phyloP scores from a whole-genome alignment of 2,329 filamentous ascomycete species.

The Botrytis elliptica region DNA sequence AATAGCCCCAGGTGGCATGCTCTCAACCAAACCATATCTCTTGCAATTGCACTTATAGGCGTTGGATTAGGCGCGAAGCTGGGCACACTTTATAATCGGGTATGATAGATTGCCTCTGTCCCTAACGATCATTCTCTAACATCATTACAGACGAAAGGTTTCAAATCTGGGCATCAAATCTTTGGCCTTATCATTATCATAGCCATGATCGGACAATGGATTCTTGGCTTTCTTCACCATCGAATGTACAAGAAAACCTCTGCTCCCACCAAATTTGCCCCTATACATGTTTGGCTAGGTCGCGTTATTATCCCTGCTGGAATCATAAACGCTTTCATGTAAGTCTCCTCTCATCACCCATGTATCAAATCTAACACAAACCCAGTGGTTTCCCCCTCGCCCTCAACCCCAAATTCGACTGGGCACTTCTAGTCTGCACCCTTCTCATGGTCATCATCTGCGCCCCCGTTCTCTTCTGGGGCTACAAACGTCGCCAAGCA shows the following conservation, averaged over 20 bases:
- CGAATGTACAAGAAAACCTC: conserved; percentile 51
- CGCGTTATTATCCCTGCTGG: conserved; percentile 53
- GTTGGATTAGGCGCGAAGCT: conserved; percentile 52
- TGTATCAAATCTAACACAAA: conserved; percentile 1
- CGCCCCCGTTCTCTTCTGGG: conserved; percentile 34
- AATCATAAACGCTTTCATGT: conserved; percentile 57
- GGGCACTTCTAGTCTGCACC: conserved; percentile 49
- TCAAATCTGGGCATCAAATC: conserved; percentile 56
- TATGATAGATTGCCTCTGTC: conserved; percentile 41
- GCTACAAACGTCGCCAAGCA: conserved; percentile 5
- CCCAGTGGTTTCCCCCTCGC: conserved; percentile 58
- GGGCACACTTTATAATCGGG: conserved; percentile 53
- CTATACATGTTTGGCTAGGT: conserved; percentile 58
- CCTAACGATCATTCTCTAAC: neutral
- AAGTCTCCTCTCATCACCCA: conserved; percentile 31
- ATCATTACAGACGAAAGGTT: conserved; percentile 48
- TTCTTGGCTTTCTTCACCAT: conserved; percentile 57
- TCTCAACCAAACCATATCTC: conserved; percentile 51
- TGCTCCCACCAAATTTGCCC: conserved; percentile 50
- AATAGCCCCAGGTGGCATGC: conserved; percentile 55
- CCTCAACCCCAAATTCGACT: conserved; percentile 47
- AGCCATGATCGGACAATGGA: conserved; percentile 53
- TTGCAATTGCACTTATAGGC: conserved; percentile 50
- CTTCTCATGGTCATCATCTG: conserved; percentile 44
- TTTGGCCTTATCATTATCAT: conserved; percentile 55